Base-by-base conservation (phyloP, 495 filamentous ascomycete genomes). In the Trichoderma virens region DNA sequence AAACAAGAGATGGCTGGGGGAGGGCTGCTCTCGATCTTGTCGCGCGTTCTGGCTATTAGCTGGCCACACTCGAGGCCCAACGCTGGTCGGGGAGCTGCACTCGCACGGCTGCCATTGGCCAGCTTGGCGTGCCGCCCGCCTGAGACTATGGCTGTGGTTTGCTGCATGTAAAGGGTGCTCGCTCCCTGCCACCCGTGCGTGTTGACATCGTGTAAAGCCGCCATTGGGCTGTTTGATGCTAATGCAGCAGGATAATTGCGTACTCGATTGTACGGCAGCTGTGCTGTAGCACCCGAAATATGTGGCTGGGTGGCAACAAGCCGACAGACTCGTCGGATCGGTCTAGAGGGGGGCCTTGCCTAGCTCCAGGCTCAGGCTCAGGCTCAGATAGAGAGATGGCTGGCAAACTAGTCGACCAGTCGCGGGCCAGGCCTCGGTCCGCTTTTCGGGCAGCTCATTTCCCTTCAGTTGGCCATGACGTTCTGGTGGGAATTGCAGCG, bases 211-310 rank as follows among this genome's bases (percentile, higher is more conserved):
- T 63, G 61, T 34, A 63, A 51, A 32, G 23, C 39, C 25, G 61
- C 61, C 39, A 63, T 63, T 63, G 61, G 61, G 61, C 61, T 56
- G 27, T 56, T 56, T 4, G 51, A 27, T 56, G 27, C 51, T 56
- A 56, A 56, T 56, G 51, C 51, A 56, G 51, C 51, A 56, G 51
- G 51, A 56, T 56, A 27, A 56, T 56, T 28, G 51, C 51, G n/a
- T 47, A 18, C 43, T 23, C 43, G 43, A 23, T 18, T 18, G 18
- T 23, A 18, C 14, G 39, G n/a, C 14, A 18, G 2, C 3, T 43
- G 16, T 16, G 2, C 4, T 27, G 45, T 56, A 56, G 51, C 20
- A 56, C 51, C 51, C 27, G 51, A 56, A 31, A 27, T 9, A 20
- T 56, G 51, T 56, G 51, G 51, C 51, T 56, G 51, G 51, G 51